phyloP scores from a whole-genome alignment of 1,284 basidiomycete genomes.

The Ustilago trichophora region DNA sequence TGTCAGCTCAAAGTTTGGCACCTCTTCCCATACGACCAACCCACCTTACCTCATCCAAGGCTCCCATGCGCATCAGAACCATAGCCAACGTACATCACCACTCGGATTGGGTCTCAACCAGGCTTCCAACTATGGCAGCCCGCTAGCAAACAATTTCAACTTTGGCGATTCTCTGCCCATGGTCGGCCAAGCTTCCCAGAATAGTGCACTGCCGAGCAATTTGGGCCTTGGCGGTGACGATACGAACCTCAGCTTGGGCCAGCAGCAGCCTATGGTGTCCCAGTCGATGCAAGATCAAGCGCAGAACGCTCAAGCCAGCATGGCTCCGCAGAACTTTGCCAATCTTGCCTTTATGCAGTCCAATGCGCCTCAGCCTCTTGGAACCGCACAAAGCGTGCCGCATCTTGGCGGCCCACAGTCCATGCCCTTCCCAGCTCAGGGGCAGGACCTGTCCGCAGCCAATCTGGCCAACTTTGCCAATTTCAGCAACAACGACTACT shows the following conservation, averaged over 20 bases:
- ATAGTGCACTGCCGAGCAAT: conserved; percentile 27
- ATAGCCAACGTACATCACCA: conserved; percentile 47
- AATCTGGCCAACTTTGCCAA: conserved; percentile 34
- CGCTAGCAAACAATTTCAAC: conserved; percentile 44
- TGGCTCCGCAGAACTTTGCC: conserved; percentile 39
- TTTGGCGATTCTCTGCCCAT: conserved; percentile 34
- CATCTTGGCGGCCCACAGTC: conserved; percentile 56
- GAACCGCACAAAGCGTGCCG: conserved; percentile 43
- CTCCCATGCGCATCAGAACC: conserved; percentile 41
- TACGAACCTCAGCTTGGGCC: conserved; percentile 5
- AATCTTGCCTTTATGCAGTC: conserved; percentile 35
- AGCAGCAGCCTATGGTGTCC: conserved; percentile 9
- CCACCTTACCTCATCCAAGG: conserved; percentile 46
- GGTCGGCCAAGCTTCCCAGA: conserved; percentile 7
- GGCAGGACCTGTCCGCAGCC: conserved; percentile 12
- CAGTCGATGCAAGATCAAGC: conserved; percentile 46
- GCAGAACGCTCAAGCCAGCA: conserved; percentile 37
- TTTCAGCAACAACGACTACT: conserved; percentile 28
- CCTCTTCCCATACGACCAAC: conserved; percentile 31
- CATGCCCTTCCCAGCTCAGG: conserved; percentile 53
- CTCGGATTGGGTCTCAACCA: conserved; percentile 38
- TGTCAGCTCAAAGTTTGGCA: conserved; percentile 47
- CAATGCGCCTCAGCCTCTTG: conserved; percentile 43
- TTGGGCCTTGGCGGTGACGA: conserved; percentile 19
- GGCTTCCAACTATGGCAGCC: conserved; percentile 23